These are phyloP conservation scores for Macrocybe gigantea DNA, from an alignment of 768 basidiomycete species.

Conservation along the genomic window DNA sequence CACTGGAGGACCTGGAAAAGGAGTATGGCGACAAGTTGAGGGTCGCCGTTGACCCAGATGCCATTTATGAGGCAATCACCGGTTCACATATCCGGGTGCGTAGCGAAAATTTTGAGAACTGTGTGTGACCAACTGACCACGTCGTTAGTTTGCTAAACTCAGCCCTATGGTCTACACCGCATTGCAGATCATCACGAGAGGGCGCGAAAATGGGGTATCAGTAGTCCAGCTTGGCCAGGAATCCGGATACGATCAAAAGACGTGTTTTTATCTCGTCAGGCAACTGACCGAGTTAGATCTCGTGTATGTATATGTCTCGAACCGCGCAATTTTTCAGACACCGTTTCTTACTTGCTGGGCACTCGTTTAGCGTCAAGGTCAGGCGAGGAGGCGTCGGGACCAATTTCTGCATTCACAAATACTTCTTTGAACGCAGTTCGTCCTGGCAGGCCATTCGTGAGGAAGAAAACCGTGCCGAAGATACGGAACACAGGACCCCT, in stretches of 20 bases:
- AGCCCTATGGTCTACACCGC: constrained; percentile 83
- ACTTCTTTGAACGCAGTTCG: constrained; percentile 72
- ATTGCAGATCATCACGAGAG: constrained; percentile 80
- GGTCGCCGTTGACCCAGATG: constrained; percentile 70
- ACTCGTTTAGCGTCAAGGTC: constrained; percentile 56
- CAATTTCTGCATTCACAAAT: constrained; percentile 75
- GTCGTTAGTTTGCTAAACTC: constrained; percentile 62
- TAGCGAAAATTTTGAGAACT: constrained; percentile 8
- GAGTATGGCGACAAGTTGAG: constrained; percentile 61
- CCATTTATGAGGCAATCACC: constrained; percentile 73
- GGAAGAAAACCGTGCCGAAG: constrained; percentile 55
- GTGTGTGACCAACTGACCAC: neutral
- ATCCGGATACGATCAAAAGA: constrained; percentile 84
- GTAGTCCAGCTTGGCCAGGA: constrained; percentile 72
- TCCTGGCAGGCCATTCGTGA: constrained; percentile 75
- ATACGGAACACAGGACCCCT: constrained; percentile 2
- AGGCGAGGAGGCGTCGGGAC: constrained; percentile 70
- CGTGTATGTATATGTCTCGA: constrained; percentile 42
- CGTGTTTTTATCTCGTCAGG: constrained; percentile 81
- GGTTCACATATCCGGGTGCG: constrained; percentile 80
- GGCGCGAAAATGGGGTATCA: constrained; percentile 70
- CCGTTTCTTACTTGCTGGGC: too few species aligned
- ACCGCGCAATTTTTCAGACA: too few species aligned
- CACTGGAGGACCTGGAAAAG: constrained; percentile 50
- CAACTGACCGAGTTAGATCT: constrained; percentile 69